phyloP scores from a whole-genome alignment of 192 early-diverging fungal genomes.

The Coemansia sp. region DNA sequence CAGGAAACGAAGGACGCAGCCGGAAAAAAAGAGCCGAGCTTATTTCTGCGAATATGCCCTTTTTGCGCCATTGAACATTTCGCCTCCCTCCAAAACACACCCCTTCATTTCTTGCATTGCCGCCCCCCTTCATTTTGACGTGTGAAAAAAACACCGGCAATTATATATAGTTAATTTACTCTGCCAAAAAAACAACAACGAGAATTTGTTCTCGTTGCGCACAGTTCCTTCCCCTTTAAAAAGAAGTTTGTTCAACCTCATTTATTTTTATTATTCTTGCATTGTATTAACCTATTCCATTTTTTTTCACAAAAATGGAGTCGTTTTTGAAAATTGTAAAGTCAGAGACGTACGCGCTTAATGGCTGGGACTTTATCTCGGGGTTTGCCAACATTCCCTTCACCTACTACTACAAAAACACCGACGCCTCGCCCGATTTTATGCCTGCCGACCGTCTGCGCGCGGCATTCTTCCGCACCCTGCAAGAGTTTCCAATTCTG shows the following conservation, averaged over 20 bases:
- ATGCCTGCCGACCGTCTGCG: conserved; percentile 27
- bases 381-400: conserved; percentile 42
- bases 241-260: neutral
- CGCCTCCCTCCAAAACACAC: no score
- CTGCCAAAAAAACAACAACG: no score
- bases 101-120: no score
- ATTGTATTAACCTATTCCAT: neutral
- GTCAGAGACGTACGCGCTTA: conserved; percentile 23
- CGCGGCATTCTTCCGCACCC: conserved; percentile 24
- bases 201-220: no score
- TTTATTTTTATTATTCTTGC: neutral
- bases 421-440: conserved; percentile 1
- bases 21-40: no score
- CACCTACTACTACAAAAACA: conserved; percentile 30
- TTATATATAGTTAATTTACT: no score
- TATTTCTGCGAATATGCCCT: no score
- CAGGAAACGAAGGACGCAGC: no score
- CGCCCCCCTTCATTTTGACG: no score
- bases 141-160: no score
- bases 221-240: neutral
- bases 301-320: conserved; percentile 3
- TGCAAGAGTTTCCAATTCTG: conserved; percentile 35
- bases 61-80: no score
- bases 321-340: conserved; percentile 8
- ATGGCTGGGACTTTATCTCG: conserved; percentile 28